phyloP scores from a whole-genome alignment of 1,139 yeast species.

The Suhomyces terraborum region DNA sequence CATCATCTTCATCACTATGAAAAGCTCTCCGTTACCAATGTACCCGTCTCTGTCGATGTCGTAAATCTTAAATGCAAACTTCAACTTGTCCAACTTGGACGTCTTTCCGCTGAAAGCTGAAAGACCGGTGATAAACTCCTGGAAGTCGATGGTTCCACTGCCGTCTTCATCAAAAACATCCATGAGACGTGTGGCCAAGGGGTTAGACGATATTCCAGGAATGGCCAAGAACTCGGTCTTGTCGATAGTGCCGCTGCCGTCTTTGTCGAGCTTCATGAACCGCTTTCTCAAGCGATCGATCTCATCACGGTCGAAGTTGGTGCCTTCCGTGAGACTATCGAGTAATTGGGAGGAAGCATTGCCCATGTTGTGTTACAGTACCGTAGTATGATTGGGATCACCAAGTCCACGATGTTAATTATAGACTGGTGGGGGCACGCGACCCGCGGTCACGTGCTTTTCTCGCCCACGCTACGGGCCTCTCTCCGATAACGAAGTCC shows the following conservation, averaged over 20 bases:
- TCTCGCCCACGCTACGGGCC: not conserved
- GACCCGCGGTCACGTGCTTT: not conserved
- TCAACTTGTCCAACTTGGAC: conserved; percentile 76
- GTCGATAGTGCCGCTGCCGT: conserved; percentile 90
- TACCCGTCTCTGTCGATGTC: conserved; percentile 96
- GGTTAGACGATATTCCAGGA: conserved; percentile 90
- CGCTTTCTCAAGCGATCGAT: conserved; percentile 88
- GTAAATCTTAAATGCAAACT: conserved; percentile 89
- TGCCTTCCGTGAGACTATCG: conserved; percentile 71
- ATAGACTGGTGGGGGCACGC: too few relatives aligned
- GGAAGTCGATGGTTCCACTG: conserved; percentile 92
- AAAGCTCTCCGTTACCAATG: conserved; percentile 93
- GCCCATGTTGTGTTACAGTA: conserved; percentile 61
- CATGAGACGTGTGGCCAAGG: conserved; percentile 84
- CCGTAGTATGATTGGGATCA: too few relatives aligned
- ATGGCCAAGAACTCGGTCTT: conserved; percentile 86
- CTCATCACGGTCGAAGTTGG: conserved; percentile 87
- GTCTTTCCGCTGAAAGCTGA: conserved; percentile 93
- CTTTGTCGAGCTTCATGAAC: conserved; percentile 93
- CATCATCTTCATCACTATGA: conserved; percentile 92
- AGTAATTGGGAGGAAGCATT: conserved; percentile 65
- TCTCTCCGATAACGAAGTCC: not conserved
- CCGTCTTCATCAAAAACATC: conserved; percentile 94
- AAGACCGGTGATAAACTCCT: conserved; percentile 88
- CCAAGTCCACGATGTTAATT: too few relatives aligned